Conservation (phyloP, 768 basidiomycete species). For the Rhizopogon roseolus region DNA sequence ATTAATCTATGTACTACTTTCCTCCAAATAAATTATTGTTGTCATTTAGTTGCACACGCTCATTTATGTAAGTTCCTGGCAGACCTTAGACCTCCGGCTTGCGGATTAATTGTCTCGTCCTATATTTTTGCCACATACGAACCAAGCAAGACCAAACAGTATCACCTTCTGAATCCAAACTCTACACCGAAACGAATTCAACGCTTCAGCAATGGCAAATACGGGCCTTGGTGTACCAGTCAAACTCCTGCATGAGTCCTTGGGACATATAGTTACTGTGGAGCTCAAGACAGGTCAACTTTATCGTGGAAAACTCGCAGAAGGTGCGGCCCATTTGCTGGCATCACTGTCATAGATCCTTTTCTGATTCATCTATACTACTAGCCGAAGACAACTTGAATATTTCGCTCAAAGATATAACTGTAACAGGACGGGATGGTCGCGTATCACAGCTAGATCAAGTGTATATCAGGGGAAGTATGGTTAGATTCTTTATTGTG, state of each 20-base stretch:
- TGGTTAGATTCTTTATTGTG: conserved; percentile 98
- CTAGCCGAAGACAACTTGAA: conserved; percentile 98
- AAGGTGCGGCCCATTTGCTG: conserved; percentile 54
- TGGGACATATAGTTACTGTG: conserved; percentile 96
- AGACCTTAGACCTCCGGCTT: no score
- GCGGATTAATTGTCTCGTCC: no score
- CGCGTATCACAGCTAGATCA: conserved; percentile 98
- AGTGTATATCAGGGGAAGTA: conserved; percentile 97
- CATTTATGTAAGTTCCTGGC: no score
- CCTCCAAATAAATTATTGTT: no score
- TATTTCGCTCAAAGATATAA: conserved; percentile 93
- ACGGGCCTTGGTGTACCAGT: conserved; percentile 86
- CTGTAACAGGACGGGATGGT: conserved; percentile 96
- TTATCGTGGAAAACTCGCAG: conserved; percentile 94
- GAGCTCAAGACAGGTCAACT: conserved; percentile 97
- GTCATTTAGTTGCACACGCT: no score
- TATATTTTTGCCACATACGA: no score
- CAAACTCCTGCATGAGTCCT: conserved; percentile 92
- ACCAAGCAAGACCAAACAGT: conserved; percentile 2
- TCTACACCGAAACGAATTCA: conserved; percentile 5
- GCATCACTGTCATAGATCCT: conserved; percentile 6
- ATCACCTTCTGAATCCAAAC: conserved; percentile 13
- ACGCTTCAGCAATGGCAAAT: conserved; percentile 33
- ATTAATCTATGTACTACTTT: no score
- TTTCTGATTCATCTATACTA: conserved; percentile 12